A percentile compares a stretch with the other conserved stretches of the same genome.
phyloP scores from a whole-genome alignment of 2,329 filamentous ascomycete species.

The Beauveria sp. region DNA sequence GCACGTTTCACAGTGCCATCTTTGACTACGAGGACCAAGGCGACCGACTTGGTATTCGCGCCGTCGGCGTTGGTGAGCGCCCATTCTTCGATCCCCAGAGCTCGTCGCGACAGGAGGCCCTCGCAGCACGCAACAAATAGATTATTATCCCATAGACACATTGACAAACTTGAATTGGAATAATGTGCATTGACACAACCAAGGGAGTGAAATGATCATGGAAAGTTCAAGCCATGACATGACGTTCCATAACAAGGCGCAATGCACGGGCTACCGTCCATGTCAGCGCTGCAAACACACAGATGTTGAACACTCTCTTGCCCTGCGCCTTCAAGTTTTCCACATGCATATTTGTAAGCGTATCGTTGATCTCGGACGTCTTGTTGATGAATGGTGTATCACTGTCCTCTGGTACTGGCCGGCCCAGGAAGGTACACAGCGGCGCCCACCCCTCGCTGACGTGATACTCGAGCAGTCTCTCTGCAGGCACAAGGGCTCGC shows the following conservation, averaged over 20 bases:
- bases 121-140: neutral
- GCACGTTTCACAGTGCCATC: conserved; percentile 48
- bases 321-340: neutral
- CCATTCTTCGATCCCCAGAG: conserved; percentile 45
- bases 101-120: conserved; percentile 14
- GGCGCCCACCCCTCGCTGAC: conserved; percentile 19
- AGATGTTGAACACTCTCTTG: conserved; percentile 5
- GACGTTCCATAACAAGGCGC: neutral
- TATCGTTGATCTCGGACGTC: conserved; percentile 8
- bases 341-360: neutral
- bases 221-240: neutral
- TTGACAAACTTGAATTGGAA: neutral
- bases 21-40: conserved; percentile 42
- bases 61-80: conserved; percentile 45
- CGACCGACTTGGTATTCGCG: conserved; percentile 40
- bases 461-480: conserved; percentile 18
- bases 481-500: conserved; percentile 11
- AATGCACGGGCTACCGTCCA: neutral
- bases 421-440: conserved; percentile 21
- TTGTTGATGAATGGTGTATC: conserved; percentile 13
- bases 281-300: neutral
- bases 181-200: too few species aligned
- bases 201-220: neutral
- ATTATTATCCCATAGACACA: too few species aligned
- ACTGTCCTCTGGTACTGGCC: conserved; percentile 15